phyloP scores from a whole-genome alignment of 163 green algal genomes.

The Scenedesmus sp. region DNA sequence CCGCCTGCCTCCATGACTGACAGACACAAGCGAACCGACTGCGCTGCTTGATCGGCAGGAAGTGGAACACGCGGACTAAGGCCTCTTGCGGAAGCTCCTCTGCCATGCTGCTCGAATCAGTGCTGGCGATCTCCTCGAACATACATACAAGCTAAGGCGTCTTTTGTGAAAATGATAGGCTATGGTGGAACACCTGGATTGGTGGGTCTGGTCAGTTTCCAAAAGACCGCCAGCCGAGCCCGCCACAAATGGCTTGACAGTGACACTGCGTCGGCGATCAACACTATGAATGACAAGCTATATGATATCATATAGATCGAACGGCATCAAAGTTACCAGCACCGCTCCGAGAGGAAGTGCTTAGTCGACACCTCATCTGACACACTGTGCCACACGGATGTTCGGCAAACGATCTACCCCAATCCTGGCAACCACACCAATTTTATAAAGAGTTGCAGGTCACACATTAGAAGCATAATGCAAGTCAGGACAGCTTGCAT shows the following conservation, averaged over 20 bases:
- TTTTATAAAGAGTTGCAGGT: too few relatives aligned
- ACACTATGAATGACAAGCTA: too few relatives aligned
- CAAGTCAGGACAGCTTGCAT: too few relatives aligned
- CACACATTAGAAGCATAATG: too few relatives aligned
- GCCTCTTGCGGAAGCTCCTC: conserved; percentile 40
- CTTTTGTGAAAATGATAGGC: not conserved
- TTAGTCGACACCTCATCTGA: too few relatives aligned
- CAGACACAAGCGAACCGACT: conserved; percentile 36
- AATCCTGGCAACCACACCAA: too few relatives aligned
- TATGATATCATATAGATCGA: too few relatives aligned
- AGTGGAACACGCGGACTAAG: conserved; percentile 48
- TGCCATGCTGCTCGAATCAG: conserved; percentile 16
- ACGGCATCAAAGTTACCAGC: too few relatives aligned
- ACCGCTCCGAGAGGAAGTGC: too few relatives aligned
- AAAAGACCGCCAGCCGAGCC: conserved; percentile 12
- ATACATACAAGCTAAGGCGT: not conserved
- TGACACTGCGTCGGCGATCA: not conserved
- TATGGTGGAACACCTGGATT: not conserved
- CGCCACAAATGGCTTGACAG: not conserved
- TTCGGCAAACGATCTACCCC: too few relatives aligned
- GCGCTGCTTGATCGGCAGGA: conserved; percentile 45
- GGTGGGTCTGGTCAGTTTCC: not conserved
- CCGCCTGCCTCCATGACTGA: conserved; percentile 13
- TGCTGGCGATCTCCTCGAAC: not conserved
- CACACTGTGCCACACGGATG: too few relatives aligned